Conservation (phyloP, 148 eudicot species). For the Heliosperma pusillum region DNA sequence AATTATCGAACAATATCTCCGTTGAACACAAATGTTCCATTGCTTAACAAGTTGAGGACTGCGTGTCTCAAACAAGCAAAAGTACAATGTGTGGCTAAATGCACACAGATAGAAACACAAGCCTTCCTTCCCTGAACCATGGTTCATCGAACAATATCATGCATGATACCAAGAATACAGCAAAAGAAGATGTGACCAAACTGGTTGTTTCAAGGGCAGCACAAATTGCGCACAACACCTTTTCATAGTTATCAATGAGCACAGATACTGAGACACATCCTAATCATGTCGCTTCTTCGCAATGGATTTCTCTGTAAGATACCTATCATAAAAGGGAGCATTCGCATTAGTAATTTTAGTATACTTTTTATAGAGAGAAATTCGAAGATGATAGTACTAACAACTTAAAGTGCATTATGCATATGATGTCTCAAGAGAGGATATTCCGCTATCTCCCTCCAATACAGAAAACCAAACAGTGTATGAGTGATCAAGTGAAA, state of each 20-base stretch:
- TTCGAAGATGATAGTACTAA: not conserved
- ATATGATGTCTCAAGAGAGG: not conserved
- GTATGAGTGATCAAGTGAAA: not conserved
- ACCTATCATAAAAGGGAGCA: conserved; percentile 39
- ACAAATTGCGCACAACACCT: not conserved
- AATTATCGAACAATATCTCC: too few species aligned
- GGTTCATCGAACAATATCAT: not conserved
- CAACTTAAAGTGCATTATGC: not conserved
- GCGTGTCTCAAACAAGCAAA: not conserved
- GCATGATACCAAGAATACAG: not conserved
- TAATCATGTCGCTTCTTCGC: conserved; percentile 42
- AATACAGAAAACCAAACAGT: not conserved
- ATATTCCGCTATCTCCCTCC: not conserved
- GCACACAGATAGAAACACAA: not conserved
- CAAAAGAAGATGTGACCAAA: not conserved
- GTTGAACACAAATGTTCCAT: not conserved
- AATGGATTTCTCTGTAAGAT: conserved; percentile 58
- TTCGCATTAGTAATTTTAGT: conserved; percentile 3
- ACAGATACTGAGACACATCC: not conserved
- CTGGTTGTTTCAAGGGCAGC: not conserved
- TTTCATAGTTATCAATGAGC: not conserved
- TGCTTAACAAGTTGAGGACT: not conserved
- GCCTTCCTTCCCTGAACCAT: not conserved
- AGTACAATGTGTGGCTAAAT: not conserved
- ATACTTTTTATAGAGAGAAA: not conserved